Conservation (phyloP, 306 rosid genomes). For the Quercus ilex region DNA sequence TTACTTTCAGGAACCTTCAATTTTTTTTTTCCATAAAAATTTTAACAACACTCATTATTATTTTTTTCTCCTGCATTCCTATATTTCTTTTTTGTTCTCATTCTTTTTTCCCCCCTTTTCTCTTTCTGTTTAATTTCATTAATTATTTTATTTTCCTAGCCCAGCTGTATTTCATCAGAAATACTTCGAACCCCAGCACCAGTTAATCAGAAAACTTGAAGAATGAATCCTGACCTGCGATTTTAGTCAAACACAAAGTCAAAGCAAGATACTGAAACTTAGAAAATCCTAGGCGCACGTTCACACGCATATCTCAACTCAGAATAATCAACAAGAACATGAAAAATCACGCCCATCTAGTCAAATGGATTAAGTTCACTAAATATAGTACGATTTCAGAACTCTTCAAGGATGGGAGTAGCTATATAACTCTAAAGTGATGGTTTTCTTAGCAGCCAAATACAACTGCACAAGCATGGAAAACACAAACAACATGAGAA, state of each 20-base stretch:
- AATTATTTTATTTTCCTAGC: slow-evolving; percentile 4
- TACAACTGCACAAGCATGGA: slow-evolving; percentile 1
- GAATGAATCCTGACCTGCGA: slow-evolving; percentile 45
- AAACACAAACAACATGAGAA: background rate
- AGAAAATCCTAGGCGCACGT: slow-evolving; percentile 17
- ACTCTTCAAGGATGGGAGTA: background rate
- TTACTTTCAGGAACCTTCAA: background rate
- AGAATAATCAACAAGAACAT: background rate
- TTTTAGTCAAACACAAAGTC: slow-evolving; percentile 39
- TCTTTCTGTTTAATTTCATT: slow-evolving; percentile 2
- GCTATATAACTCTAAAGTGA: background rate
- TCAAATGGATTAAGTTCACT: background rate
- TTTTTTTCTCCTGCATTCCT: slow-evolving; percentile 13
- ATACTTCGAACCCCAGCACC: slow-evolving; percentile 41
- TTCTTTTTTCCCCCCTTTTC: too few relatives aligned
- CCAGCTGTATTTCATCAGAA: slow-evolving; percentile 22
- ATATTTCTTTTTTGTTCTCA: background rate
- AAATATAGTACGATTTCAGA: background rate
- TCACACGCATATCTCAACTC: slow-evolving; percentile 11
- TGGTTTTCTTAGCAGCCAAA: background rate
- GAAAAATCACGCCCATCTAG: background rate
- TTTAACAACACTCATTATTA: slow-evolving; percentile 9
- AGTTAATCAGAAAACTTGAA: slow-evolving; percentile 42
- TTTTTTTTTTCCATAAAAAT: background rate
- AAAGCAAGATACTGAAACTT: slow-evolving; percentile 28